Conservation (phyloP, 2,329 filamentous ascomycete genomes). For the Emmonsiellopsis sp. region DNA sequence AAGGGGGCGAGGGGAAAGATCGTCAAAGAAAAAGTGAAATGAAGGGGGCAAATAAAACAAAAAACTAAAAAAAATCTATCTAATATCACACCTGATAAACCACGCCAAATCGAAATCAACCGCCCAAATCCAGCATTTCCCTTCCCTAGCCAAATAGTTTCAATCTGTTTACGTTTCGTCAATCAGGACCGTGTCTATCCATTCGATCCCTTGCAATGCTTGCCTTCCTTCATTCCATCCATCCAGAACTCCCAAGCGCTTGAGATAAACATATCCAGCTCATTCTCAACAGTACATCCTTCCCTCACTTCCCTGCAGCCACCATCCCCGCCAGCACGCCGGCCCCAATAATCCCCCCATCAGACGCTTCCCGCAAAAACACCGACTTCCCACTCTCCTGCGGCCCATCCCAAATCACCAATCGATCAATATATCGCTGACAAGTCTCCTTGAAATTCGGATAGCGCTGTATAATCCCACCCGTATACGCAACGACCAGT, state of each 20-base stretch:
- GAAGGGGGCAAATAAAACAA: too few species aligned
- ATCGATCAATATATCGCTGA: conserved; percentile 52
- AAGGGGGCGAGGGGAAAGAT: background rate
- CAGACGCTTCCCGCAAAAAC: conserved; percentile 38
- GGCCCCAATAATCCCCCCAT: conserved; percentile 43
- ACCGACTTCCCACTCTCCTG: conserved; percentile 35
- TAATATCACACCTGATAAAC: too few species aligned
- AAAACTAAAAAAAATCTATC: too few species aligned
- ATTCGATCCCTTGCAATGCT: background rate
- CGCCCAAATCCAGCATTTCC: too few species aligned
- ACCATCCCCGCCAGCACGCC: conserved; percentile 40
- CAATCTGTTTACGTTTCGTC: too few species aligned
- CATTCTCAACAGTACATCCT: too few species aligned
- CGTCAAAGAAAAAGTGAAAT: too few species aligned
- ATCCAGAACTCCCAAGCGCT: background rate
- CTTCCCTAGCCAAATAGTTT: too few species aligned
- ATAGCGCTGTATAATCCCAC: conserved; percentile 65
- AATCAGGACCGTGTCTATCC: background rate
- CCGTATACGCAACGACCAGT: conserved; percentile 66
- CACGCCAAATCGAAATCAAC: too few species aligned
- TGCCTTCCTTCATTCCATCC: background rate
- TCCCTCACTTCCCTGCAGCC: background rate
- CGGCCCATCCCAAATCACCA: conserved; percentile 29
- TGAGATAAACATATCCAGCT: background rate
- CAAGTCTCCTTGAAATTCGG: conserved; percentile 60